These are phyloP conservation scores for Boletus huronensis DNA, from an alignment of 768 basidiomycete species.

Conservation along the genomic window DNA sequence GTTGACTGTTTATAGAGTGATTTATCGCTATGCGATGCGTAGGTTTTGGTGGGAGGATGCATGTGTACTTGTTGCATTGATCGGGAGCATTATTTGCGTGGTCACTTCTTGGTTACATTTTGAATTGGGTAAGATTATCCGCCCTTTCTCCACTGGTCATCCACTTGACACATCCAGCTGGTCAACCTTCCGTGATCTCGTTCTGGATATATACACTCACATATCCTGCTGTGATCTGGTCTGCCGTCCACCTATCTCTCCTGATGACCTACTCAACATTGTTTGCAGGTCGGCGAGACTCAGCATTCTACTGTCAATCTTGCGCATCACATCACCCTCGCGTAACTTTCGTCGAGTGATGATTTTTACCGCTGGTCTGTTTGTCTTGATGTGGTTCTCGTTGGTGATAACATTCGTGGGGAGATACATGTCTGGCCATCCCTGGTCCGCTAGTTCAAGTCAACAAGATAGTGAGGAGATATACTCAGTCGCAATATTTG, in stretches of 20 bases:
- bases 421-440: neutral
- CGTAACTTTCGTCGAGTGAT: constrained; percentile 7
- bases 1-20: constrained; percentile 1
- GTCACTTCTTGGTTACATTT: neutral
- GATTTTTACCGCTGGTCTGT: constrained; percentile 4
- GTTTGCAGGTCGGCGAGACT: constrained; percentile 12
- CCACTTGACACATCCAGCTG: constrained; percentile 2
- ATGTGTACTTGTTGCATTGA: constrained; percentile 2
- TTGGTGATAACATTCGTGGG: constrained; percentile 1
- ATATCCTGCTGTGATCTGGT: constrained; percentile 15
- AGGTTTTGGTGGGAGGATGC: constrained; percentile 22
- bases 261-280: neutral
- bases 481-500: constrained; percentile 5
- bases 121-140: neutral
- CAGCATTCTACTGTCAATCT: constrained; percentile 14
- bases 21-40: neutral
- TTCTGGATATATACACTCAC: constrained; percentile 10
- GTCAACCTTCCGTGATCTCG: neutral
- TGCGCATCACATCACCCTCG: constrained; percentile 6
- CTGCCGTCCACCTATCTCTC: neutral
- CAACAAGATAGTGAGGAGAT: neutral
- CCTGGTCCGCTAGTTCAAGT: neutral
- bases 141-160: neutral
- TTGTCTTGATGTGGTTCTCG: constrained; percentile 11
- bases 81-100: constrained; percentile 2